Base-by-base conservation (phyloP, 140 eudicot genomes). In the Erigeron philadelphicus region DNA sequence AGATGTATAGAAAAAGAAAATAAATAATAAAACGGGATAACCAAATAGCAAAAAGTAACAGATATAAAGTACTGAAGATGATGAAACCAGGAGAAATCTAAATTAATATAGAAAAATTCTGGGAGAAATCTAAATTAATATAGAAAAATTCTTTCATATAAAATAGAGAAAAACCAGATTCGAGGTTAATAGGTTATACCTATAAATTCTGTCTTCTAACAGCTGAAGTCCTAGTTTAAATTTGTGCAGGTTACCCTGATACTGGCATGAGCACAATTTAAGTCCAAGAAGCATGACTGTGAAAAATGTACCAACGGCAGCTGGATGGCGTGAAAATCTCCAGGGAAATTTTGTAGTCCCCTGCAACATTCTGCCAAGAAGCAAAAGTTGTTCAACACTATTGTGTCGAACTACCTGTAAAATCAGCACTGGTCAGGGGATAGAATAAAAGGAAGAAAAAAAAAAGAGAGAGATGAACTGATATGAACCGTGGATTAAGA, bases 261-360 rank as follows among this genome's bases (percentile, higher is more conserved):
- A 85, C 53, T 82, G 87, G 80, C 97, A 94, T 43, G 97, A 80
- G 67, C 97, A 89, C 52, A 87, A 77, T 78, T 94, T 87, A 1
- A 89, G 95, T 72, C 99, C 99, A 71, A 94, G 95, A 66, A 89
- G 87, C 99, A 94, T 89, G 68, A 87, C 61, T 1, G 99, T 94
- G 73, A 94, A 94, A 83, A 94, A 94, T 19, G 97, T 89, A 71
- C 99, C 99, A 7, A 95, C 81, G 21, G 97, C 97, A 44, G 87
- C 97, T 17, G 97, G 99, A 75, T 94, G 99, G 75, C 83, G 83
- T 18, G 99, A 89, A 81, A 94, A 89, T 49, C 86, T 89, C 97
- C 94, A 85, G n/a, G 95, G 95, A 15, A 77, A 76, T 84, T 85
- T 89, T 21, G 97, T 87, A 21, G 95, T 85, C 67, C 97, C 99